A percentile compares a stretch with the other conserved stretches of the same genome.
Conservation (phyloP, 2,329 filamentous ascomycete species). For the Pseudogymnoascus destructans region DNA sequence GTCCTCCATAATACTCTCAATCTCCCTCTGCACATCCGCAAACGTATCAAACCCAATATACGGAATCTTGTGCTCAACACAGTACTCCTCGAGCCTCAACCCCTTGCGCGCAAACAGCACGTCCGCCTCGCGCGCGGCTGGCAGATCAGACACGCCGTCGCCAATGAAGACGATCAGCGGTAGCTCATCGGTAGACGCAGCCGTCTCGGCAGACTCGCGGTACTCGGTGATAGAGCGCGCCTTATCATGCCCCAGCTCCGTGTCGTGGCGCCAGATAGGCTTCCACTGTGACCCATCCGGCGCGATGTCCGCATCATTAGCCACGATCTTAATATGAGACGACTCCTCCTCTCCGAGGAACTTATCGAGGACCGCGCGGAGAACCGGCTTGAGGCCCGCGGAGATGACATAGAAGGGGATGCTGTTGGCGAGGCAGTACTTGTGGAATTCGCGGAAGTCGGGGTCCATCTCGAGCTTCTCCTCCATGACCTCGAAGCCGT, state of each 20-base stretch:
- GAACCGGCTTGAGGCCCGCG: slow-evolving; percentile 51
- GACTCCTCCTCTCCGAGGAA: slow-evolving; percentile 50
- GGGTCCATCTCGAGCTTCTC: slow-evolving; percentile 48
- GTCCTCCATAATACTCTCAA: slow-evolving; percentile 42
- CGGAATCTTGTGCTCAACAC: slow-evolving; percentile 44
- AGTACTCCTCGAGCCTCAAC: slow-evolving; percentile 52
- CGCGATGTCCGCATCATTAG: slow-evolving; percentile 50
- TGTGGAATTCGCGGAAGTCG: slow-evolving; percentile 50
- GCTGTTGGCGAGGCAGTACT: slow-evolving; percentile 46
- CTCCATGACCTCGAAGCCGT: slow-evolving; percentile 53
- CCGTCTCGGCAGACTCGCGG: slow-evolving; percentile 38
- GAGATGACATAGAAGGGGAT: slow-evolving; percentile 61
- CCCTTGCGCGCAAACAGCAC: slow-evolving; percentile 55
- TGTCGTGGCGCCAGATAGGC: slow-evolving; percentile 54
- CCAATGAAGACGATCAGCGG: slow-evolving; percentile 58
- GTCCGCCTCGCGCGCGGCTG: slow-evolving; percentile 52
- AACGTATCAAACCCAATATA: slow-evolving; percentile 55
- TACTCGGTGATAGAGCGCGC: slow-evolving; percentile 50
- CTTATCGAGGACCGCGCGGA: slow-evolving; percentile 47
- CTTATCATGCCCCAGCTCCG: slow-evolving; percentile 53
- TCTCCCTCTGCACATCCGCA: slow-evolving; percentile 48
- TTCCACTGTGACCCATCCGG: slow-evolving; percentile 48
- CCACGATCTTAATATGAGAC: slow-evolving; percentile 50
- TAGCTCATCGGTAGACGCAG: slow-evolving; percentile 46
- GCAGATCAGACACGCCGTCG: slow-evolving; percentile 54